Evolutionary conservation across 2,329 filamentous ascomycete genomes (phyloP).

Genomic region (Didymella pinodella): DNA sequence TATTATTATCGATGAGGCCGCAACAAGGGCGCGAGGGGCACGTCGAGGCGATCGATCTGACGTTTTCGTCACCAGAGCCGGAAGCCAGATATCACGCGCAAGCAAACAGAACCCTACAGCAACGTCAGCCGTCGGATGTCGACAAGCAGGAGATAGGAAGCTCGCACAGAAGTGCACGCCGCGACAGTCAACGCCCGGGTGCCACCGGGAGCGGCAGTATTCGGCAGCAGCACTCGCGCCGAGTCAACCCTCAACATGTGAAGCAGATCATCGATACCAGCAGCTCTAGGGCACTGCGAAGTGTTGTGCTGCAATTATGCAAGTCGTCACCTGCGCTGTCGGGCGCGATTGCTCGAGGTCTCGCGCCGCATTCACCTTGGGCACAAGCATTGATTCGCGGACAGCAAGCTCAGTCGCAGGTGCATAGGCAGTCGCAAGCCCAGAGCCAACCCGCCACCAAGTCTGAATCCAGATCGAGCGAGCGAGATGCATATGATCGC

Average conservation of each 20-base stretch:
- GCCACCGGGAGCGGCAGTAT: slow-evolving; percentile 1
- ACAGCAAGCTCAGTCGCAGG: slow-evolving; percentile 6
- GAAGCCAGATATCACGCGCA: slow-evolving; percentile 17
- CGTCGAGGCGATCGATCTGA: slow-evolving; percentile 37
- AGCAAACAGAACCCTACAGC: slow-evolving; percentile 10
- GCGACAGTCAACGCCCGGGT: slow-evolving; percentile 16
- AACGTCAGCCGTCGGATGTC: slow-evolving; percentile 17
- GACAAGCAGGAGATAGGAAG: slow-evolving; percentile 21
- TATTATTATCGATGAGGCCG: slow-evolving; percentile 9
- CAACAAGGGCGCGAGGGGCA: slow-evolving; percentile 2
- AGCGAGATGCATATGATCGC: slow-evolving; percentile 16
- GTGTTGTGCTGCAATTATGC: slow-evolving; percentile 41
- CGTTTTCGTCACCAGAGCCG: slow-evolving; percentile 36
- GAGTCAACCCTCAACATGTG: slow-evolving; percentile 38
- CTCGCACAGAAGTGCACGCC: not conserved
- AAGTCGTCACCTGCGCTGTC: slow-evolving; percentile 42
- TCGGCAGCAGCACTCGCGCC: slow-evolving; percentile 14
- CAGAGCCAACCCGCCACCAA: slow-evolving; percentile 4
- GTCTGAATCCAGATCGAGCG: slow-evolving; percentile 11
- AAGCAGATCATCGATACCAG: slow-evolving; percentile 39
- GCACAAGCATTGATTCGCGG: slow-evolving; percentile 32
- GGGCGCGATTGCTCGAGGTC: slow-evolving; percentile 44
- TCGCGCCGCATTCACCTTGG: slow-evolving; percentile 41
- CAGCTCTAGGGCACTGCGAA: slow-evolving; percentile 27
- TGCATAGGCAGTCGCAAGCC: slow-evolving; percentile 6